Evolutionary conservation across 2,329 filamentous ascomycete genomes (phyloP).

Genomic region (Cyphellophora europaea): DNA sequence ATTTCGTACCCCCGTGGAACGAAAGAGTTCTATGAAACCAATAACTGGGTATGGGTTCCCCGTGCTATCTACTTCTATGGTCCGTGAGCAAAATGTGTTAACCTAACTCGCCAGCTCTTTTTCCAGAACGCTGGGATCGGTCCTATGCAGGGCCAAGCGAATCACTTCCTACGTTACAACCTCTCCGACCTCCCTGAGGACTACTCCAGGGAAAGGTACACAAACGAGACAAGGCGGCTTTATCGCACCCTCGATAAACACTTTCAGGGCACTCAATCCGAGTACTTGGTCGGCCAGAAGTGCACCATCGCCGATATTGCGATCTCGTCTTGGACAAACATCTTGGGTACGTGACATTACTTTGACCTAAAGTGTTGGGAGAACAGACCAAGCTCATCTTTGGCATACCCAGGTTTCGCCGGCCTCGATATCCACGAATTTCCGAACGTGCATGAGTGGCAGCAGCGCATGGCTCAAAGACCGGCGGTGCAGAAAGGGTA

Average conservation of each 20-base stretch:
- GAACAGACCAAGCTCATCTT: too few relatives aligned
- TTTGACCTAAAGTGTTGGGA: too few relatives aligned
- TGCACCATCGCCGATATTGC: too few relatives aligned
- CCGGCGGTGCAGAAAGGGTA: constrained; percentile 67
- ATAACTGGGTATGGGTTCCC: constrained; percentile 68
- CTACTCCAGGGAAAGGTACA: constrained; percentile 73
- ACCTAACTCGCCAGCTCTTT: constrained; percentile 34
- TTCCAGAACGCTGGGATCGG: constrained; percentile 61
- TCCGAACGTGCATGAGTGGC: constrained; percentile 67
- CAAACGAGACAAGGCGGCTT: constrained; percentile 69
- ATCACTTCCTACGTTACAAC: constrained; percentile 75
- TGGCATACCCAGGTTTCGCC: too few relatives aligned
- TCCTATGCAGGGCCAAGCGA: constrained; percentile 74
- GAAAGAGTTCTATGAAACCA: constrained; percentile 67
- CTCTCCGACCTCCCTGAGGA: constrained; percentile 46
- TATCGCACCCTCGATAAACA: constrained; percentile 69
- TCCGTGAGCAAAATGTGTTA: too few relatives aligned
- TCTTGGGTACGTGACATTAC: too few relatives aligned
- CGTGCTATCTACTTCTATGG: too few relatives aligned
- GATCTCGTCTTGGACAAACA: too few relatives aligned
- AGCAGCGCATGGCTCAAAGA: constrained; percentile 58
- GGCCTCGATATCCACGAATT: constrained; percentile 66
- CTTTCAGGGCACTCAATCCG: constrained; percentile 41
- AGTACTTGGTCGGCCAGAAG: constrained; percentile 40
- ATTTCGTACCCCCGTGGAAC: constrained; percentile 66